Conservation (phyloP, 2,329 filamentous ascomycete species). For the Fusarium pseudograminearum region DNA sequence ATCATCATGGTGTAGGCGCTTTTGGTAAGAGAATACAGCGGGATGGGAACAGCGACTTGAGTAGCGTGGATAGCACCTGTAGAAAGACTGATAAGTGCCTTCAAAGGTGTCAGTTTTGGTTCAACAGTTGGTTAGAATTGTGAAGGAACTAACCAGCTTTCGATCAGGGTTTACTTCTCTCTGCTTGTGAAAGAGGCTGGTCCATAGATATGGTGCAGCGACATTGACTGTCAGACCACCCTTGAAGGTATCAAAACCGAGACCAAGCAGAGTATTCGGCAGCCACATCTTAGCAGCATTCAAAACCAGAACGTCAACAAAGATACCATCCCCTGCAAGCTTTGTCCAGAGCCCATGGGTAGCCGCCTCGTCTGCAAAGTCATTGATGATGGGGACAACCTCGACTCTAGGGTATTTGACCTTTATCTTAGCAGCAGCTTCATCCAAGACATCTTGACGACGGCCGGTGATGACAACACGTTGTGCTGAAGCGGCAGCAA, state of each 20-base stretch:
- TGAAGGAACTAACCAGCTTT: neutral
- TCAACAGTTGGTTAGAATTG: accelerated
- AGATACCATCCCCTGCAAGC: slow-evolving; percentile 25
- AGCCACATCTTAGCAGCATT: slow-evolving; percentile 42
- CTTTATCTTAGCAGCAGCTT: neutral
- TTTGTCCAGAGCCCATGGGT: slow-evolving; percentile 48
- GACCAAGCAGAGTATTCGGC: slow-evolving; percentile 11
- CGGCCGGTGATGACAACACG: slow-evolving; percentile 57
- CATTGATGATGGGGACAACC: neutral
- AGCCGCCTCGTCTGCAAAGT: slow-evolving; percentile 21
- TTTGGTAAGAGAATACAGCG: slow-evolving; percentile 55
- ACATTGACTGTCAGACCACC: slow-evolving; percentile 2
- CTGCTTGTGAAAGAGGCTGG: slow-evolving; percentile 5
- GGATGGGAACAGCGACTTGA: neutral
- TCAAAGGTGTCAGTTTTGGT: accelerated
- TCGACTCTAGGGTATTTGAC: neutral
- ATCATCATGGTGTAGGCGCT: slow-evolving; percentile 52
- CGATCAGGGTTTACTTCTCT: neutral
- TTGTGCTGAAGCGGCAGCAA: slow-evolving; percentile 54
- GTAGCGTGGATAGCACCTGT: slow-evolving; percentile 3
- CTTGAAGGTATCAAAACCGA: slow-evolving; percentile 7
- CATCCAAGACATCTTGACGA: slow-evolving; percentile 32
- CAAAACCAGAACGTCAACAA: slow-evolving; percentile 49
- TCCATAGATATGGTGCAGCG: slow-evolving; percentile 1
- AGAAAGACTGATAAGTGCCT: slow-evolving; percentile 6